Evolutionary conservation across 805 yeast species (phyloP).

Genomic region (Saccharomycopsis malanga): DNA sequence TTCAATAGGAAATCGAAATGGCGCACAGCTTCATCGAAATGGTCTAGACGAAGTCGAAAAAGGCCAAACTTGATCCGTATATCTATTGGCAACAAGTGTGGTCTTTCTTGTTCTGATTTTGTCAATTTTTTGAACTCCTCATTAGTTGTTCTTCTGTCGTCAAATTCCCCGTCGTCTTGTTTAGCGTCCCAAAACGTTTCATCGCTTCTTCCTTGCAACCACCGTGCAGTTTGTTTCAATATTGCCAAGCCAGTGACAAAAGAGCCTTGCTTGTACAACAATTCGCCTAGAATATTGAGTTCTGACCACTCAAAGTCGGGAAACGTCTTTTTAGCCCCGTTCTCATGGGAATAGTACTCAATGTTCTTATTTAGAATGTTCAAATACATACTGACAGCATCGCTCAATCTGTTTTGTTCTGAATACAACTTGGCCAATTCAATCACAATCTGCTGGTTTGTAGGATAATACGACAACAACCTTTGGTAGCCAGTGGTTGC

Average conservation of each 20-base stretch:
- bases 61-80: conserved; percentile 76
- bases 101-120: conserved; percentile 31
- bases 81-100: conserved; percentile 68
- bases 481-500: conserved; percentile 69
- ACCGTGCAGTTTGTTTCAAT: conserved; percentile 67
- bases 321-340: conserved; percentile 28
- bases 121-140: conserved; percentile 37
- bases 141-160: conserved; percentile 52
- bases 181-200: conserved; percentile 39
- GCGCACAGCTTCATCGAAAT: conserved; percentile 59
- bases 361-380: conserved; percentile 57
- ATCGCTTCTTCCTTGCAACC: conserved; percentile 45
- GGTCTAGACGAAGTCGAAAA: conserved; percentile 57
- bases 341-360: conserved; percentile 23
- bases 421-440: conserved; percentile 50
- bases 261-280: conserved; percentile 63
- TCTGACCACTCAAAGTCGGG: conserved; percentile 82
- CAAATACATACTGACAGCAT: conserved; percentile 67
- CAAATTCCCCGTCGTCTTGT: conserved; percentile 72
- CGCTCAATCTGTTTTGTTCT: conserved; percentile 51
- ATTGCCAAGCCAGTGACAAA: conserved; percentile 57
- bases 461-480: conserved; percentile 49
- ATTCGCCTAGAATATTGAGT: conserved; percentile 73
- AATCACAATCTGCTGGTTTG: conserved; percentile 50
- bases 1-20: conserved; percentile 58